Percentiles rank a stretch among this genome's conserved stretches.
These are phyloP conservation scores for Phaeotremella fagi DNA, from an alignment of 768 basidiomycete species.

Conservation along the genomic window DNA sequence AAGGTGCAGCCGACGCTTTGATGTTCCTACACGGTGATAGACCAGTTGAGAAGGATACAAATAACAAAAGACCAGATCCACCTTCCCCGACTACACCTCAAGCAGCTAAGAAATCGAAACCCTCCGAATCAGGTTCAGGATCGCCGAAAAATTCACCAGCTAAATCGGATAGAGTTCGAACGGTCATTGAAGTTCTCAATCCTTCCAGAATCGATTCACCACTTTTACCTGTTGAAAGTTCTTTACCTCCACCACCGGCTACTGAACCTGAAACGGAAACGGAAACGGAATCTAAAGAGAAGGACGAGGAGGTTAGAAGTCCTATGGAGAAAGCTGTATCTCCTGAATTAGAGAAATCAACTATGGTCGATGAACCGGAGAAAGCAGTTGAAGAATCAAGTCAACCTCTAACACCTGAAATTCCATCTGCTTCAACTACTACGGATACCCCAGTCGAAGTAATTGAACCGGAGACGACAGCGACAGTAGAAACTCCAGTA, in stretches of 20 bases:
- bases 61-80: constrained; percentile 26
- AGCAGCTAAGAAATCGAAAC: constrained; percentile 11
- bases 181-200: constrained; percentile 39
- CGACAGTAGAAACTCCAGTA: too few relatives aligned
- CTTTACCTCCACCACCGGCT: too few relatives aligned
- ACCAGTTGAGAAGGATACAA: constrained; percentile 12
- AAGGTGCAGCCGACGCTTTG: constrained; percentile 78
- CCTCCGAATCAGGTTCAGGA: constrained; percentile 3
- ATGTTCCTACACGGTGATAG: constrained; percentile 61
- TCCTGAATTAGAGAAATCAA: too few relatives aligned
- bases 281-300: too few relatives aligned
- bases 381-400: neutral
- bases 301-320: too few relatives aligned
- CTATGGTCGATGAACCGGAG: neutral
- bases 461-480: too few relatives aligned
- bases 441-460: too few relatives aligned
- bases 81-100: constrained; percentile 31
- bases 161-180: constrained; percentile 7
- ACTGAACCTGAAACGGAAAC: too few relatives aligned
- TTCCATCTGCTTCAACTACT: too few relatives aligned
- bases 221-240: constrained; percentile 4
- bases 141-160: constrained; percentile 5
- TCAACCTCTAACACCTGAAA: neutral
- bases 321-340: too few relatives aligned
- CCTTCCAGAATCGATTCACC: constrained; percentile 22